Evolutionary conservation across 257 asterid genomes (phyloP).

Genomic region (Voacanga thouarsii): DNA sequence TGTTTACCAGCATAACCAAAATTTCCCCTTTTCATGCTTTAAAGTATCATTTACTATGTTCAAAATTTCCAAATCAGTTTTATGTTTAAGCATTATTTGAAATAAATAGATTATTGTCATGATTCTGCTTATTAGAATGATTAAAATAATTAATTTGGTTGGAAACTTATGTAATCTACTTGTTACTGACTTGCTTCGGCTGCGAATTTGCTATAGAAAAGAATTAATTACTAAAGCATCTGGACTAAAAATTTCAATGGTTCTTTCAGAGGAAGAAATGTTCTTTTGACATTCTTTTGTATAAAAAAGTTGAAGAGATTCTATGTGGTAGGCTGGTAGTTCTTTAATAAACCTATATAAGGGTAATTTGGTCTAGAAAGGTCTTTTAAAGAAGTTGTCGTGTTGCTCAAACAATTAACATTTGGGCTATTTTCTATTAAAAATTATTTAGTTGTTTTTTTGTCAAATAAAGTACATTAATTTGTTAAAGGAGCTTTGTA

Average conservation of each 20-base stretch:
- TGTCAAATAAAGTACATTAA: background rate
- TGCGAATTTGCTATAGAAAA: background rate
- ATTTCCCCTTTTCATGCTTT: background rate
- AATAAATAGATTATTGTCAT: no score
- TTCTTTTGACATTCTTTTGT: background rate
- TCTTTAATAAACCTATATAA: background rate
- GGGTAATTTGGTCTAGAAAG: background rate
- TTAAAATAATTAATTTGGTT: no score
- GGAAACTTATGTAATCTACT: no score
- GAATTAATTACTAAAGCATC: background rate
- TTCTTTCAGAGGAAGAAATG: background rate
- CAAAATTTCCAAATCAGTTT: background rate
- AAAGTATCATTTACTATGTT: background rate
- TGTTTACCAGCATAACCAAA: background rate
- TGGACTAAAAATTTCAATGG: background rate
- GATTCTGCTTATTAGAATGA: no score
- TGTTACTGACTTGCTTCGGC: no score
- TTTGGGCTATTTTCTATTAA: background rate
- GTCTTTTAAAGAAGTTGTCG: background rate
- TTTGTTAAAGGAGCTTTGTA: background rate
- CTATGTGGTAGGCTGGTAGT: background rate
- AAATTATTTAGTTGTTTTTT: background rate
- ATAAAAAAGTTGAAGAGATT: background rate
- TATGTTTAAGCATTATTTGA: no score
- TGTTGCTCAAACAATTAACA: background rate